Base-by-base conservation (phyloP, 345 rosid species). In the Litchi chinensis region DNA sequence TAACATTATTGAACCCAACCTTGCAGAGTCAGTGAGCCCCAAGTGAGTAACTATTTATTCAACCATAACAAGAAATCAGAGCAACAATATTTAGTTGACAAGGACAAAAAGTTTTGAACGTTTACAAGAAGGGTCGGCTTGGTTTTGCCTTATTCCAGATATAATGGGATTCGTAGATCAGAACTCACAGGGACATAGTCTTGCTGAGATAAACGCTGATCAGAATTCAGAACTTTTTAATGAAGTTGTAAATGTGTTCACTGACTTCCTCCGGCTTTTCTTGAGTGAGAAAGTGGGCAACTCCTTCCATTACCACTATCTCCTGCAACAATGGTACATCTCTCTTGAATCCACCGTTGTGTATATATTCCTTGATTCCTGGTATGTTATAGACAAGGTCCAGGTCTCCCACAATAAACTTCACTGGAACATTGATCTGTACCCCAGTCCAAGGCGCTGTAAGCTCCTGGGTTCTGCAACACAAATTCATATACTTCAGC, bases 381-480 rank as follows among this genome's bases (percentile, higher is more conserved):
- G 65, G 65, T 7, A 60, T n/a, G 12, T 60, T 22, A 21, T 60
- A 60, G 28, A 22, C 22, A 21, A 60, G 65, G 28, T 60, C 65
- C 65, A 60, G 65, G 26, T 60, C 65, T 1, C 65, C 28, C 28
- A 60, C 65, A 7, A 60, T 22, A 82, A 71, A 77, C 68, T 78
- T 77, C 5, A 79, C 83, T 0, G 87, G 87, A 24, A 84, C 87
- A 21, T 72, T 76, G 73, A 84, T 72, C 18, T 9, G 40, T 63
- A 57, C 74, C 8, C 76, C 83, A 0, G 79, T 79, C 85, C 83
- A 84, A 15, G 85, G 7, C 0, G 81, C 79, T 19, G 80, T 76
- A 12, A 79, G 81, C 79, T 84, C 87, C 87, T 85, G 79, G 68
- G 63, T 81, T 80, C 87, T 84, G 81, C 67, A 66, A 18, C 26